Percentiles rank a stretch among this genome's conserved stretches.
These are phyloP conservation scores for Platanthera guangdongensis DNA, from an alignment of 106 monocot genomes.

Conservation along the genomic window DNA sequence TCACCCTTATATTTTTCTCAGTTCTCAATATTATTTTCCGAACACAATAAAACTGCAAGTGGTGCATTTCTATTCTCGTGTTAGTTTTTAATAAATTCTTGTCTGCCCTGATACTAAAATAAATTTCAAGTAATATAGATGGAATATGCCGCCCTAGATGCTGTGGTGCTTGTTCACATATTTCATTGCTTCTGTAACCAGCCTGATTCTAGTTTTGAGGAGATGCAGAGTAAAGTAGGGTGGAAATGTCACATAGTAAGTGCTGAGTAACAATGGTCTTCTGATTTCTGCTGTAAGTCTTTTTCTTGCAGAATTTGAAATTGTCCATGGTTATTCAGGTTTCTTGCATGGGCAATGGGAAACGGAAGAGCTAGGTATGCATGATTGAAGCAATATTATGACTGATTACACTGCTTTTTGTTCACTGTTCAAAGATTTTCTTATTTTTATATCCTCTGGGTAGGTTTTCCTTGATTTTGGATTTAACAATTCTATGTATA, in stretches of 20 bases:
- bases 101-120: too few species aligned
- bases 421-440: too few species aligned
- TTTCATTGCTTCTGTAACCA: slow-evolving; percentile 53
- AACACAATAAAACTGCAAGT: too few species aligned
- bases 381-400: neutral
- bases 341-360: slow-evolving; percentile 33
- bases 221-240: slow-evolving; percentile 32
- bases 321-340: slow-evolving; percentile 27
- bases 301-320: neutral
- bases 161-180: slow-evolving; percentile 81
- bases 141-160: slow-evolving; percentile 97
- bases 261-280: neutral
- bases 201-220: slow-evolving; percentile 20
- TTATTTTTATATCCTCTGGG: too few species aligned
- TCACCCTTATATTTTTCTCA: too few species aligned
- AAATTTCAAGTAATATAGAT: slow-evolving; percentile 38
- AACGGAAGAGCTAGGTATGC: neutral
- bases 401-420: neutral
- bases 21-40: too few species aligned
- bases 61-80: too few species aligned
- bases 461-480: too few species aligned
- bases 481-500: too few species aligned
- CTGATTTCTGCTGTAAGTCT: neutral
- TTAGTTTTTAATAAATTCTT: too few species aligned
- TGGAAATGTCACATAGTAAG: slow-evolving; percentile 97